Evolutionary conservation across 768 basidiomycete species (phyloP), one percentile per base, ranked within the genome.

Genomic region (Collybia mongolica): DNA sequence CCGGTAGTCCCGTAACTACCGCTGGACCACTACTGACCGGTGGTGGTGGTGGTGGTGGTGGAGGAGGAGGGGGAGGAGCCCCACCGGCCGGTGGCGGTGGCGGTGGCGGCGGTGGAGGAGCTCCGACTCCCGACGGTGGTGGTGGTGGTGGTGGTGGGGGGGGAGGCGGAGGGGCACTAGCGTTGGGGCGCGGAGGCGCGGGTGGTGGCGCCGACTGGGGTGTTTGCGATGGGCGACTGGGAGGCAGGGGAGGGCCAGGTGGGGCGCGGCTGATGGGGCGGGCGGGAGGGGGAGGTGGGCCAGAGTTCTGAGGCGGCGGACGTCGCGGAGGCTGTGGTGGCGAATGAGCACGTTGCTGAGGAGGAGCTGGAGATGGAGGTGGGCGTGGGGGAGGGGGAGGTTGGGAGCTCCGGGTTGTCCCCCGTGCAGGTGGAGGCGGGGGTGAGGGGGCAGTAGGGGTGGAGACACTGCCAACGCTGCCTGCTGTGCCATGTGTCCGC

Each of bases 11-110:
- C 9, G 68, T 60, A 12, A 65, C 58, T 1, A 67, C 48, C 6
- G 70, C 47, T 46, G 59, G 29, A 9, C 49, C 60, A 12, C 58
- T 56, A 6, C 58, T 60, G 14, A 60, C 62, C 19, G 58, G 19
- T 5, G 64, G 54, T 5, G 74, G 59, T 1, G 75, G 68, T 0
- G 80, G 70, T 0, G 74, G 76, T 3, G 80, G 74, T 0, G 75
- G 71, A 0, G 76, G 72, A 0, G 69, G 65, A 0, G 68, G 66
- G 0, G 65, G 63, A 5, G 65, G 62, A 0, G 56, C 55, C 1
- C 52, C 64, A 1, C 69, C 72, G 9, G 59, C 53, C 1, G 53
- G 68, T 1, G 72, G 64, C 0, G 66, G 51, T 28, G 69, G 65
- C 6, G 59, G 46, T 9, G 65, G 66, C 1, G 66, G 61, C 5